phyloP scores from a whole-genome alignment of 2,329 filamentous ascomycete genomes.

The Calonectria pauciramosa region DNA sequence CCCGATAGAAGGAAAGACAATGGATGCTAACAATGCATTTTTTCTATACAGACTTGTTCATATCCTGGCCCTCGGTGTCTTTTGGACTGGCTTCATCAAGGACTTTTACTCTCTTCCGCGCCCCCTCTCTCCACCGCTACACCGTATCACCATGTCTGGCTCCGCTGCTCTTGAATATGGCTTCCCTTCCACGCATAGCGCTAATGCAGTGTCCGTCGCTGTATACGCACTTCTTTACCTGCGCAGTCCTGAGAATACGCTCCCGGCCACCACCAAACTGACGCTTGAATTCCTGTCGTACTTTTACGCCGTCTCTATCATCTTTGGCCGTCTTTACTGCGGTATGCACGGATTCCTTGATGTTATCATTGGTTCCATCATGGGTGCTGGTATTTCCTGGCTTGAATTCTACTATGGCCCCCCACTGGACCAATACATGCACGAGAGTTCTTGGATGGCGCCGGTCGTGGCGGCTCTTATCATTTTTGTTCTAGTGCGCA shows the following conservation, averaged over 20 bases:
- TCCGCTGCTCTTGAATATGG: constrained; percentile 96
- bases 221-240: constrained; percentile 84
- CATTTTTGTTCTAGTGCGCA: constrained; percentile 82
- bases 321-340: constrained; percentile 93
- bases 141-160: constrained; percentile 97
- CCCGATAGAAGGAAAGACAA: background rate
- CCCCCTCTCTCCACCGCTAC: constrained; percentile 90
- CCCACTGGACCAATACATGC: constrained; percentile 78
- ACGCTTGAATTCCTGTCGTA: constrained; percentile 79
- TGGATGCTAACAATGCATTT: constrained; percentile 36
- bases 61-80: constrained; percentile 83
- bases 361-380: constrained; percentile 82
- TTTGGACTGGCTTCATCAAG: constrained; percentile 93
- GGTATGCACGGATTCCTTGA: constrained; percentile 99
- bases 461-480: constrained; percentile 74
- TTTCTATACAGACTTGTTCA: constrained; percentile 73
- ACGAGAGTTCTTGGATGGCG: constrained; percentile 73
- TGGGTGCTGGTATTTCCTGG: constrained; percentile 77
- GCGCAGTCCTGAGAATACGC: constrained; percentile 72
- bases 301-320: constrained; percentile 89
- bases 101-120: constrained; percentile 93
- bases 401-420: constrained; percentile 73
- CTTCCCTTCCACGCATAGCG: constrained; percentile 96
- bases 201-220: constrained; percentile 95
- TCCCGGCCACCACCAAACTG: constrained; percentile 70